phyloP scores from a whole-genome alignment of 495 filamentous ascomycete species.

The Penicillium coprophilum region DNA sequence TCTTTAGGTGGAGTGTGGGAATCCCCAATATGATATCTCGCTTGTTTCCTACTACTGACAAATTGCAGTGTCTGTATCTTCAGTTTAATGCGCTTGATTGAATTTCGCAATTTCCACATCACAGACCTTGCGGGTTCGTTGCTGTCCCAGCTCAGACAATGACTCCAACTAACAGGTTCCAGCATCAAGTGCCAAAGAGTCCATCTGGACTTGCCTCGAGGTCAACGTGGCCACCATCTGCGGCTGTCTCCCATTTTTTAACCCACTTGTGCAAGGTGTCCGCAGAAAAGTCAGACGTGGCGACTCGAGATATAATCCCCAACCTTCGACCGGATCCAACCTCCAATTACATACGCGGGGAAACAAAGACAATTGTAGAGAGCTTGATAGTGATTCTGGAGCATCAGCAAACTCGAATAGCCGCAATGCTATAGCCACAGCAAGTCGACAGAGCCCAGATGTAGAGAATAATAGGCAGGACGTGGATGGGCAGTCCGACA shows the following conservation, averaged over 20 bases:
- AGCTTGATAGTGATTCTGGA: neutral
- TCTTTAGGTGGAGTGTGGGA: neutral
- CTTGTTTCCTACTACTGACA: neutral
- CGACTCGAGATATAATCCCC: neutral
- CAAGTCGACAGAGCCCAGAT: neutral
- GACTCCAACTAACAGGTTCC: neutral
- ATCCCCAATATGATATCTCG: neutral
- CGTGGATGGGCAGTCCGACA: neutral
- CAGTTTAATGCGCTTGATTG: constrained; percentile 25
- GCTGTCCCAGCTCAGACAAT: neutral
- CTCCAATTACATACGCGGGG: neutral
- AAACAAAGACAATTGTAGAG: neutral
- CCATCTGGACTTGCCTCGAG: neutral
- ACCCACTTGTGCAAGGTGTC: neutral
- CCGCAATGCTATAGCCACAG: neutral
- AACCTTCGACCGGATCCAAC: neutral
- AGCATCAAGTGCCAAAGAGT: neutral
- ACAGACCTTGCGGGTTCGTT: neutral
- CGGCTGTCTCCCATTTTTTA: neutral
- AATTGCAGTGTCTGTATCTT: constrained; percentile 26
- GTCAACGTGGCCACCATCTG: neutral
- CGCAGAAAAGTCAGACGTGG: neutral
- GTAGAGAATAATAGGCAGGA: neutral
- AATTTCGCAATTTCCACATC: constrained; percentile 7
- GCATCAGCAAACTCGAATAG: neutral